A percentile compares a stretch with the other conserved stretches of the same genome.
Evolutionary conservation across 495 filamentous ascomycete genomes (phyloP).

Genomic region (Chaetomium tenue): DNA sequence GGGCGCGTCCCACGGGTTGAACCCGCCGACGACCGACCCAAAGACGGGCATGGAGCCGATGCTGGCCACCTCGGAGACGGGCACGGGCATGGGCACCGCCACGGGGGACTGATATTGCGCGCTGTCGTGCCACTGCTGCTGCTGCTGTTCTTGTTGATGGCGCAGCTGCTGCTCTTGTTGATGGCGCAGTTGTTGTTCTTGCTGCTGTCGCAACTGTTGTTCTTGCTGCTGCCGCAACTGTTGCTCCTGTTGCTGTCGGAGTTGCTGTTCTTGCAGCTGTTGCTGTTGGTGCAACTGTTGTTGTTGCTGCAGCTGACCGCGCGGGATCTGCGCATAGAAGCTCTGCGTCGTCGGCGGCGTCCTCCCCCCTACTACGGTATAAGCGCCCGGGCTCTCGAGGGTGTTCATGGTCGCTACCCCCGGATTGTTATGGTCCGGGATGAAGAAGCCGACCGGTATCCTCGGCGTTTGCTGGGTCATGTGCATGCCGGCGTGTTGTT

Average conservation of each 20-base stretch:
- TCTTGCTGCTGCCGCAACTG: neutral
- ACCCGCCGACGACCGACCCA: conserved; percentile 26
- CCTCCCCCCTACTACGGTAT: conserved; percentile 45
- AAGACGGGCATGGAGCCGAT: conserved; percentile 41
- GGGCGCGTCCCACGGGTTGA: conserved; percentile 39
- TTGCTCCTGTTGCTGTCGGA: conserved; percentile 36
- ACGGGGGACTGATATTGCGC: conserved; percentile 47
- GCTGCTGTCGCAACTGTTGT: too few species aligned
- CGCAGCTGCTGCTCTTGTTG: too few species aligned
- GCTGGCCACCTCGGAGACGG: conserved; percentile 33
- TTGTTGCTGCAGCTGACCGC: conserved; percentile 34
- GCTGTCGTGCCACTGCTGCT: conserved; percentile 44
- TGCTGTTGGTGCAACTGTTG: conserved; percentile 25
- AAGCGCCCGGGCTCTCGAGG: conserved; percentile 47
- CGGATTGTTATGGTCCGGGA: conserved; percentile 53
- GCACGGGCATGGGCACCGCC: conserved; percentile 4
- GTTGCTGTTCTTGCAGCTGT: conserved; percentile 19
- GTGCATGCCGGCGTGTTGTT: conserved; percentile 36
- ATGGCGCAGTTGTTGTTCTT: too few species aligned
- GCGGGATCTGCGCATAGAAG: conserved; percentile 48
- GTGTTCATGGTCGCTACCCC: conserved; percentile 55
- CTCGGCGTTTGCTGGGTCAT: conserved; percentile 42
- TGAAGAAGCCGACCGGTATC: conserved; percentile 47
- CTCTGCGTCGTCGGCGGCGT: conserved; percentile 47
- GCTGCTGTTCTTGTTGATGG: conserved; percentile 29